A percentile compares a stretch with the other conserved stretches of the same genome.
Evolutionary conservation across 306 rosid species (phyloP).

Genomic region (Sophora flavescens): DNA sequence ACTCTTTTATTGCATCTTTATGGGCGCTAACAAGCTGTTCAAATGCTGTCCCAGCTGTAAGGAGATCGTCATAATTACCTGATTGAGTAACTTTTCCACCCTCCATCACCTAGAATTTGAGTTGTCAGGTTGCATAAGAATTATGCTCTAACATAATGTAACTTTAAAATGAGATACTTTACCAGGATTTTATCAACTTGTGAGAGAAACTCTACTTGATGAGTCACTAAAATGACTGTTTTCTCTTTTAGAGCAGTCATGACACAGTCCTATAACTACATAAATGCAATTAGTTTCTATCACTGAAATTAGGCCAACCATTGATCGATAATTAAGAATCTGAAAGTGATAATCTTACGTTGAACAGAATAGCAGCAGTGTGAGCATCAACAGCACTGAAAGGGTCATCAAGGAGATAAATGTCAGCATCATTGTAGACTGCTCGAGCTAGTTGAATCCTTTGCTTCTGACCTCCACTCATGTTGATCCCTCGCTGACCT

Average conservation of each 20-base stretch:
- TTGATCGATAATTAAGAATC: background rate
- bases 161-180: background rate
- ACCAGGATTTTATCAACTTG: slow-evolving; percentile 75
- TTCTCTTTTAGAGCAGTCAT: slow-evolving; percentile 66
- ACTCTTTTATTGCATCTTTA: slow-evolving; percentile 56
- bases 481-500: slow-evolving; percentile 86
- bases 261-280: slow-evolving; percentile 71
- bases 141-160: background rate
- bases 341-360: slow-evolving; percentile 50
- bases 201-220: slow-evolving; percentile 86
- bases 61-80: slow-evolving; percentile 70
- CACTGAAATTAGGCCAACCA: background rate
- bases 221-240: slow-evolving; percentile 81
- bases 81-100: slow-evolving; percentile 70
- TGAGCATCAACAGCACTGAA: slow-evolving; percentile 94
- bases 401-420: slow-evolving; percentile 82
- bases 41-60: slow-evolving; percentile 73
- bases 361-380: slow-evolving; percentile 71
- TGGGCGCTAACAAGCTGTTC: slow-evolving; percentile 86
- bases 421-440: slow-evolving; percentile 77
- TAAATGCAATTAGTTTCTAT: slow-evolving; percentile 30
- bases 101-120: slow-evolving; percentile 70
- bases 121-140: background rate
- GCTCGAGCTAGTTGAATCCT: slow-evolving; percentile 90
- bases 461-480: slow-evolving; percentile 96